Base-by-base conservation (phyloP, 1,139 yeast genomes). In the Pneumocystis jirovecii region DNA sequence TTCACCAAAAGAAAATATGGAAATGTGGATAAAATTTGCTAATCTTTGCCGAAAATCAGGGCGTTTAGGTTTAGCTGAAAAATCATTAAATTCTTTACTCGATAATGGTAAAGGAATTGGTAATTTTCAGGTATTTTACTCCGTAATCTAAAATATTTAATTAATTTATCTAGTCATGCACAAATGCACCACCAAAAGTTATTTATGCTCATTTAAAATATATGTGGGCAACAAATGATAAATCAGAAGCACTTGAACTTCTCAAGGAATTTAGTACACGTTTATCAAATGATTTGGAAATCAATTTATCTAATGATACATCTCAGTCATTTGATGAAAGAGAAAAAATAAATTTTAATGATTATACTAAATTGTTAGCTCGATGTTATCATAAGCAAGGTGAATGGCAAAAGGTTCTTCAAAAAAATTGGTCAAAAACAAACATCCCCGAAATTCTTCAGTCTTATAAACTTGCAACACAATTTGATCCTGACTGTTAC, bases 11-110 rank as follows among this genome's bases (percentile, higher is more conserved):
- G 96, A 93, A 72, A 97, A 95, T 74, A 88, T 91, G 95, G 95
- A 89, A 68, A 89, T 91, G 84, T 90, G 97, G 97, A 93, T 95
- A 71, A 91, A 93, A 74, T 95, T 93, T 80, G 97, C 98, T 40
- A 93, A 95, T 72, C 79, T 95, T 67, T 91, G 98, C 73, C 82
- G 98, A 69, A 95, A 93, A 75, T 87, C 96, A 15, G 96, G 96
- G 2, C 80, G 99, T 69, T 78, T 90, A 70, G 95, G 95, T 21
- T 78, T 95, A 68, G 97, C 98, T 0, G 97, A 93, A 72, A 90
- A 91, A 74, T 88, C 97, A 0, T 79, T 95, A 69, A 88, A 88
- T 70, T 82, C 86, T 6, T 78, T 95, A 66, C 72, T 75, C 1
- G 80, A 82, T 67, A 82, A 79, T 57, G 82, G 79, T 21, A 80